These are phyloP conservation scores for Conringia planisiliqua DNA, from an alignment of 345 rosid genomes.

Conservation along the genomic window DNA sequence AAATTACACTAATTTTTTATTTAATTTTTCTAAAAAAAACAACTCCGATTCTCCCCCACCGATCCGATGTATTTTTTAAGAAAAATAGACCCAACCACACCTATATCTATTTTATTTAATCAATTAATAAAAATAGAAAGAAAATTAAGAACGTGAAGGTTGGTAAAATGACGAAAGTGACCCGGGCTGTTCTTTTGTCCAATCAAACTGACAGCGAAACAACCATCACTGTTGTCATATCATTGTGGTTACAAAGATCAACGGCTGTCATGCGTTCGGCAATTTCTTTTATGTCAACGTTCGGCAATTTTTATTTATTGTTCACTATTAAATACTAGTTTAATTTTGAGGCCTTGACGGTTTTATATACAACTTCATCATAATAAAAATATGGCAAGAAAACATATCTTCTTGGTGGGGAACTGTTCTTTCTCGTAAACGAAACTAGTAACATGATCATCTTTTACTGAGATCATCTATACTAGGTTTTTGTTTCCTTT, in stretches of 20 bases:
- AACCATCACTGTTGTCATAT: background rate
- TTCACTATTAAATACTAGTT: no score
- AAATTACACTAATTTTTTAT: background rate
- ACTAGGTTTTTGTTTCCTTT: background rate
- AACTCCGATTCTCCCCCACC: background rate
- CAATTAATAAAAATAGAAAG: background rate
- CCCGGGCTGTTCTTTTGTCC: constrained; percentile 15
- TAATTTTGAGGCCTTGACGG: no score
- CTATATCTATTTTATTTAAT: background rate
- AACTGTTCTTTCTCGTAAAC: background rate
- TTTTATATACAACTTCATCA: background rate
- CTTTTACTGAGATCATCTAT: background rate
- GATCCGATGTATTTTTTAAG: constrained; percentile 13
- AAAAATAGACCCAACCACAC: constrained; percentile 1
- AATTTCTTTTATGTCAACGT: background rate
- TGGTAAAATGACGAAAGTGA: constrained; percentile 37
- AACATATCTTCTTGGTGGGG: background rate
- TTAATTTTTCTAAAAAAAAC: no score
- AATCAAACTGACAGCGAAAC: constrained; percentile 27
- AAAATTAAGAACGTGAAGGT: constrained; percentile 12
- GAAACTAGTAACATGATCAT: background rate
- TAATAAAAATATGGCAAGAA: no score
- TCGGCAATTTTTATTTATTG: background rate
- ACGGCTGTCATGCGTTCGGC: background rate
- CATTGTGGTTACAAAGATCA: background rate